phyloP scores from a whole-genome alignment of 441 rosid species.

The Adansonia rubrostipa region DNA sequence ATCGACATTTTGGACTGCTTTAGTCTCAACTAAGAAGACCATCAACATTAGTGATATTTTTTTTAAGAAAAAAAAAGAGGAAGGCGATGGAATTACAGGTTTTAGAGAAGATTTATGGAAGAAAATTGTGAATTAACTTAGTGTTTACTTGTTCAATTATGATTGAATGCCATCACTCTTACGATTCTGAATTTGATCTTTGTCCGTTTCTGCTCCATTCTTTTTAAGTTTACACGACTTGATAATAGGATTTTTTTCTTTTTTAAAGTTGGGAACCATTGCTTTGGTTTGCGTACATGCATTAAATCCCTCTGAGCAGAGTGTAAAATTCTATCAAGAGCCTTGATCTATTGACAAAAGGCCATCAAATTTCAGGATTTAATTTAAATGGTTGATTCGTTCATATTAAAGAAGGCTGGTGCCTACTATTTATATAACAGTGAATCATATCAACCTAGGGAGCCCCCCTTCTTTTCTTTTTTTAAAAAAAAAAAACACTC shows the following conservation, averaged over 20 bases:
- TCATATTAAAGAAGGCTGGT: slow-evolving; percentile 19
- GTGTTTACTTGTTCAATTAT: not conserved
- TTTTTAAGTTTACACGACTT: not conserved
- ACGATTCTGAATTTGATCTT: not conserved
- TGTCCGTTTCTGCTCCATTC: not conserved
- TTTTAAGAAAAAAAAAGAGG: not conserved
- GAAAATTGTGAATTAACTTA: not conserved
- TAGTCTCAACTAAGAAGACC: no score
- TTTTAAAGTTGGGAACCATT: not conserved
- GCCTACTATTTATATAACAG: slow-evolving; percentile 34
- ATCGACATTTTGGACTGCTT: no score
- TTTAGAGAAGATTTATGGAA: not conserved
- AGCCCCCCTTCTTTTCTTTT: slow-evolving; percentile 23
- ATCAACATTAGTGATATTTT: no score
- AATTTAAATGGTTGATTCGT: not conserved
- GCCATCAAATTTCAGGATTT: slow-evolving; percentile 37
- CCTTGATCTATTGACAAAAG: slow-evolving; percentile 11
- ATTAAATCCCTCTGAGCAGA: not conserved
- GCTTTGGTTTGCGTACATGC: slow-evolving; percentile 9
- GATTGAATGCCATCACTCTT: not conserved
- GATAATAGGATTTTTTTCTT: not conserved
- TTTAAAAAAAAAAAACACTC: not conserved
- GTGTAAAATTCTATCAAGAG: slow-evolving; percentile 11
- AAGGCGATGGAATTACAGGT: not conserved
- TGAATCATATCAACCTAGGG: slow-evolving; percentile 56